Conservation (phyloP, 2,329 filamentous ascomycete species). For the Colletotrichum cordylinicola region DNA sequence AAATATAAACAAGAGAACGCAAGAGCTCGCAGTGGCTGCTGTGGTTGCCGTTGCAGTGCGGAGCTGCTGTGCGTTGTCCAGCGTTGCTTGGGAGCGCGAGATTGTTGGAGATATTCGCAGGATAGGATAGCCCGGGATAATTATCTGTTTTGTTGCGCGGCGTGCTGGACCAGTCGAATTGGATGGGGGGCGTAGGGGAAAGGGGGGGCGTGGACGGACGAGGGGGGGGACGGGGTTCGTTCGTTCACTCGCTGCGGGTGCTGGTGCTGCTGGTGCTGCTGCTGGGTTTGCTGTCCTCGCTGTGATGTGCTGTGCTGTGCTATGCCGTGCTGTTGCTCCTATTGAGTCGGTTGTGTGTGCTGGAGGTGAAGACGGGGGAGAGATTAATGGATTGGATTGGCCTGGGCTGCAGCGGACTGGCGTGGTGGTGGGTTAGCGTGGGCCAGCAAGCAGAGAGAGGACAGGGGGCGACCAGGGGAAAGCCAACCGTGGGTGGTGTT, state of each 20-base stretch:
- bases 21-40: background rate
- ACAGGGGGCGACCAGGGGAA: background rate
- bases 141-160: slow-evolving; percentile 18
- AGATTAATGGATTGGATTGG: background rate
- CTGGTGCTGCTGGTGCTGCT: background rate
- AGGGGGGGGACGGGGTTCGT: background rate
- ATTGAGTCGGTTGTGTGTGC: background rate
- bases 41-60: background rate
- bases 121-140: slow-evolving; percentile 12
- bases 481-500: background rate
- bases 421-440: background rate
- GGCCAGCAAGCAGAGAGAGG: background rate
- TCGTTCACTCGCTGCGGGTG: background rate
- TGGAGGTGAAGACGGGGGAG: background rate
- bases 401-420: background rate
- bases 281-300: background rate
- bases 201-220: background rate
- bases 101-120: slow-evolving; percentile 10
- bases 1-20: background rate
- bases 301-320: background rate
- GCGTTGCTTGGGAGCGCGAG: slow-evolving; percentile 8
- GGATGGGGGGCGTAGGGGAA: background rate
- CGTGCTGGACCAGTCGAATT: background rate
- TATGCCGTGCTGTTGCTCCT: background rate
- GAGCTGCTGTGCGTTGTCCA: slow-evolving; percentile 15